Evolutionary conservation across 257 asterid species (phyloP).

Genomic region (Plectranthus barbatus): DNA sequence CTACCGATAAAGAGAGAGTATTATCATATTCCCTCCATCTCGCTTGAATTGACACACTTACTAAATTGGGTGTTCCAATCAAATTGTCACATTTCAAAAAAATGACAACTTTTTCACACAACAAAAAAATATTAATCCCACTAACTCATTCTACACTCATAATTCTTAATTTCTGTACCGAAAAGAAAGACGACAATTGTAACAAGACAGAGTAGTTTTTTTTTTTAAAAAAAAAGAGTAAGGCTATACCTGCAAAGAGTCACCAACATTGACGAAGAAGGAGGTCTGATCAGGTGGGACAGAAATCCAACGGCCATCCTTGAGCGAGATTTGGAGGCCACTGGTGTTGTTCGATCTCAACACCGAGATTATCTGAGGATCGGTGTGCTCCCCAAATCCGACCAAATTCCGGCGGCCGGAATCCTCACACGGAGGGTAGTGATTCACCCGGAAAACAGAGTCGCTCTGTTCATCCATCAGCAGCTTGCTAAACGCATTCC

Average conservation of each 20-base stretch:
- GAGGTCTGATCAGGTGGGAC: conserved; percentile 74
- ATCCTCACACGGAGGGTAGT: conserved; percentile 60
- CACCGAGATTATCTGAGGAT: conserved; percentile 88
- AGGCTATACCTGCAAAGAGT: conserved; percentile 62
- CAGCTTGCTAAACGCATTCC: conserved; percentile 37
- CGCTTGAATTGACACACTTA: no score
- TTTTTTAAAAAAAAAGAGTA: not conserved
- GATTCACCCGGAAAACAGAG: conserved; percentile 67
- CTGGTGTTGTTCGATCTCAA: conserved; percentile 74
- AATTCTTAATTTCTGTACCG: no score
- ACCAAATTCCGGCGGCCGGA: conserved; percentile 29
- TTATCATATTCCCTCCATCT: no score
- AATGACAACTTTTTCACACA: no score
- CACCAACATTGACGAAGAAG: conserved; percentile 81
- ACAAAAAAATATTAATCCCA: no score
- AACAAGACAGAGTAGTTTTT: no score
- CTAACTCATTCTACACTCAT: no score
- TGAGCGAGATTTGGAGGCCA: conserved; percentile 73
- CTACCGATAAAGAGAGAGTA: no score
- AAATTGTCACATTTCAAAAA: no score
- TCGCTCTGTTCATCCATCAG: conserved; percentile 63
- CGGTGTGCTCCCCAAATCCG: conserved; percentile 91
- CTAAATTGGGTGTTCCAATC: no score
- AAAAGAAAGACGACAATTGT: no score
- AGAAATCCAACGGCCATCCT: conserved; percentile 69